A percentile compares a stretch with the other conserved stretches of the same genome.
Conservation (phyloP, 1,284 basidiomycete species). For the Mycosarcoma mackinlayi region DNA sequence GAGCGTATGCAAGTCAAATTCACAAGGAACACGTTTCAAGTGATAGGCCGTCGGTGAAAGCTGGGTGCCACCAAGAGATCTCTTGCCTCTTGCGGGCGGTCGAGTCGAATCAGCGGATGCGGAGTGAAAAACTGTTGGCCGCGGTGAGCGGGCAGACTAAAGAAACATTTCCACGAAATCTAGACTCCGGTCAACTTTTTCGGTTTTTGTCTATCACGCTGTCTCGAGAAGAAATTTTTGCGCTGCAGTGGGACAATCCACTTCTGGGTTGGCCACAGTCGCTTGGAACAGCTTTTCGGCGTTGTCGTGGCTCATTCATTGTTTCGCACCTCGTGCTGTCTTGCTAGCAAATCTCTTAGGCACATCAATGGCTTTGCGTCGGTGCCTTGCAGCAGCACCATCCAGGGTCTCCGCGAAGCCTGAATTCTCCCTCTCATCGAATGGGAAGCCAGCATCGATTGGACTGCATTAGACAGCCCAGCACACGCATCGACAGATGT, state of each 20-base stretch:
- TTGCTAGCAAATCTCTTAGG: too few relatives aligned
- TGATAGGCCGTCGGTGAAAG: slow-evolving; percentile 7
- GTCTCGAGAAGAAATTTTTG: not conserved
- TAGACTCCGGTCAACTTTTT: slow-evolving; percentile 10
- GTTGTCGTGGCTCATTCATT: not conserved
- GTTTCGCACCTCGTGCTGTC: slow-evolving; percentile 1
- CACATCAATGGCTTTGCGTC: not conserved
- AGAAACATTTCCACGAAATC: slow-evolving; percentile 11
- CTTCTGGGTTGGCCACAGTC: slow-evolving; percentile 14
- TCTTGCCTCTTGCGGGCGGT: not conserved
- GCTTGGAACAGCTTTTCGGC: not conserved
- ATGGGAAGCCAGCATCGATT: too few relatives aligned
- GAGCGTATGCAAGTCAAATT: slow-evolving; percentile 12
- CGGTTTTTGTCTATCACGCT: slow-evolving; percentile 1
- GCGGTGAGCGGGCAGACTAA: not conserved
- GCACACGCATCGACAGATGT: too few relatives aligned
- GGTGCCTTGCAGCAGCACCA: not conserved
- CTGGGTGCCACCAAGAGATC: not conserved
- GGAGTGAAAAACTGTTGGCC: not conserved
- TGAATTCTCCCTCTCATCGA: too few relatives aligned
- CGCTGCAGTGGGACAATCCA: not conserved
- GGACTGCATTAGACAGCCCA: too few relatives aligned
- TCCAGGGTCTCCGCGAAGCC: not conserved
- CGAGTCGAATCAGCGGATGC: slow-evolving; percentile 14
- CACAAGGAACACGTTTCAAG: slow-evolving; percentile 31